Base-by-base conservation (phyloP, 2,329 filamentous ascomycete species). In the Phaeosphaeria sp. region DNA sequence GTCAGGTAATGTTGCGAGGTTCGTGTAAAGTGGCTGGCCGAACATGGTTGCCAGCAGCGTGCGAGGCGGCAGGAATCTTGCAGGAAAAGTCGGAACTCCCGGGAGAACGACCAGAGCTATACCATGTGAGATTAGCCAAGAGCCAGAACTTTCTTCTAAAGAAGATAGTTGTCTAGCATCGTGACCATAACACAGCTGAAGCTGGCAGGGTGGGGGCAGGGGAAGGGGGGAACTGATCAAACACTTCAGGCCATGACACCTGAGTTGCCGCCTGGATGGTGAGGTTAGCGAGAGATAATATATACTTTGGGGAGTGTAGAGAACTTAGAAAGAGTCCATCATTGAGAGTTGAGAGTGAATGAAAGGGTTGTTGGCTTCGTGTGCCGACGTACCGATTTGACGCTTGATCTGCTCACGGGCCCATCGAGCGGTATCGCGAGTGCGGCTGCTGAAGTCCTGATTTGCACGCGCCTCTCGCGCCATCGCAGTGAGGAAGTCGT, bases 391-490 rank as follows among this genome's bases (percentile, higher is more conserved):
- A 80, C 78, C 78, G 51, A 89, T 80, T 80, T 99, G 95, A 71
- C 92, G 91, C 86, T 97, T 98, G 77, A 98, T 93, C 78, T 97
- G 93, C 80, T 98, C 95, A 60, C 94, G 90, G 63, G 95, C 93
- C 95, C 95, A 99, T 71, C 94, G 91, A 74, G 95, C 95, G 47
- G 95, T 98, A 66, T 97, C 92, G 65, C 95, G 89, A 3, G 95
- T 99, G 63, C 93, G 91, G 25, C 86, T 74, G 68, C 89, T 86
- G 82, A 91, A 97, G 47, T 98, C 93, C 68, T 91, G 89, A 83
- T 95, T 97, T 57, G 87, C 86, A 72, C 93, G 91, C 47, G 92
- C 94, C 78, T 98, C 93, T 80, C 94, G 93, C 73, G 97, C 93
- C 83, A 99, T 90, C 25, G 84, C 81, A 24, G 89, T 93, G 57